Base-by-base conservation (phyloP, 768 basidiomycete genomes). In the Trametes gibbosa region DNA sequence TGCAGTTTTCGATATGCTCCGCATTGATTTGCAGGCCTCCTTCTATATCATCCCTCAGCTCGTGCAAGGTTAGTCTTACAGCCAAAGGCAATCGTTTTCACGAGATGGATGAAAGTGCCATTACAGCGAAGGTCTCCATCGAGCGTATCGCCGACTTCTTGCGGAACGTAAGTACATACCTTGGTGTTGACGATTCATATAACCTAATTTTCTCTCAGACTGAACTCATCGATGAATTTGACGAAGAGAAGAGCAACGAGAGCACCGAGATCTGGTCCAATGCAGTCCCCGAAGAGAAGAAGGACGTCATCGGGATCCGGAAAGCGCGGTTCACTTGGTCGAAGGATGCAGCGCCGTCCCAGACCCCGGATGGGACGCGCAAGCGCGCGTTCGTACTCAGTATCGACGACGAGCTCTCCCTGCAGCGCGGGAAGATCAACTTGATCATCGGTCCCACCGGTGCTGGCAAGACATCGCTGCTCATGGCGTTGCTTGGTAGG, bases 381-480 rank as follows among this genome's bases (percentile, higher is more conserved):
- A 53, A 34, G 37, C 74, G 82, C 24, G 74, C 68, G n/a, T 86
- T 84, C 68, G 65, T 69, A 14, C 75, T 87, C 14, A 73, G 68
- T 2, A 72, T 85, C 42, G 73, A 79, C 0, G 82, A 74, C 14
- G 79, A 84, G 48, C 55, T 87, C 0, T 46, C 76, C 3, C 87
- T 87, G 74, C 76, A 77, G 63, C 75, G 66, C 8, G 78, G 78
- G 23, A 65, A 72, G 61, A 75, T 85, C 47, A 86, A 86, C 59
- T 71, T 84, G 52, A 77, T 86, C 13, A 70, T 85, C 45, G 84
- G 85, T 0, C 79, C 83, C n/a, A 84, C 84, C 45, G 76, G 76
- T 13, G 70, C 72, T 1, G 85, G 85, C 6, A 87, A 86, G 70
- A 86, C 85, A 0, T 84, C 83, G 0, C 65, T 85, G 41, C 73